Percentiles rank a stretch among this genome's conserved stretches.
phyloP scores from a whole-genome alignment of 805 yeast genomes.

The Wickerhamiella kazuoi region DNA sequence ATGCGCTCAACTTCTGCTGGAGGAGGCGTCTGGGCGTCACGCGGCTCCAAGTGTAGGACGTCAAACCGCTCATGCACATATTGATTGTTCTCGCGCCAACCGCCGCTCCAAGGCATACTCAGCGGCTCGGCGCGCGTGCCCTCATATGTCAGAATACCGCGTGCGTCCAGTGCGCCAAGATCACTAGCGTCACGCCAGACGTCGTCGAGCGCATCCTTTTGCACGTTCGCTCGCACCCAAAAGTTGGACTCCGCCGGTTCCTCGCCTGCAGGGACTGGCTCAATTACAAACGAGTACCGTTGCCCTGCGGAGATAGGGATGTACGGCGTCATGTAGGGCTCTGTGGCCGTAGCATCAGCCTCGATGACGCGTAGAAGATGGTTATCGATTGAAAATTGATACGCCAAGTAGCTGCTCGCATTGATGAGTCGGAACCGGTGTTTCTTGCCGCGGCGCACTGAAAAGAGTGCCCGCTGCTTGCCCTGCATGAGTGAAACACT shows the following conservation, averaged over 20 bases:
- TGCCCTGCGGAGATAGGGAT: constrained; percentile 50
- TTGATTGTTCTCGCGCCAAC: not conserved
- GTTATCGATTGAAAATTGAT: constrained; percentile 19
- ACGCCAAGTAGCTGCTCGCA: constrained; percentile 20
- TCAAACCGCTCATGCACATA: not conserved
- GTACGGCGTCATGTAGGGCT: constrained; percentile 14
- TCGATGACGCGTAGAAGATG: constrained; percentile 19
- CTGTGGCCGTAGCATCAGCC: constrained; percentile 20
- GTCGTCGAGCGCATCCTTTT: not conserved
- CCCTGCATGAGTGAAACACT: constrained; percentile 30
- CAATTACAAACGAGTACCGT: constrained; percentile 52
- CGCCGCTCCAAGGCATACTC: not conserved
- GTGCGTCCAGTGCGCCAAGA: not conserved
- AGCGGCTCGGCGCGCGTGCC: not conserved
- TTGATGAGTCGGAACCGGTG: constrained; percentile 18
- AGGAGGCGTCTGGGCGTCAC: not conserved
- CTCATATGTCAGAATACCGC: not conserved
- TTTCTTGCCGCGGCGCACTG: constrained; percentile 6
- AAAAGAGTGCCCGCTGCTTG: constrained; percentile 10
- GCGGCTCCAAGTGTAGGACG: not conserved
- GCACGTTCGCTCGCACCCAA: constrained; percentile 2
- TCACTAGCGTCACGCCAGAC: not conserved
- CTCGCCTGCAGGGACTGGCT: constrained; percentile 26
- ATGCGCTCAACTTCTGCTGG: not conserved
- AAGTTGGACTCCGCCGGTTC: not conserved